These are phyloP conservation scores for Pelargonium myrrhifolium DNA, from an alignment of 441 rosid species.

Conservation along the genomic window DNA sequence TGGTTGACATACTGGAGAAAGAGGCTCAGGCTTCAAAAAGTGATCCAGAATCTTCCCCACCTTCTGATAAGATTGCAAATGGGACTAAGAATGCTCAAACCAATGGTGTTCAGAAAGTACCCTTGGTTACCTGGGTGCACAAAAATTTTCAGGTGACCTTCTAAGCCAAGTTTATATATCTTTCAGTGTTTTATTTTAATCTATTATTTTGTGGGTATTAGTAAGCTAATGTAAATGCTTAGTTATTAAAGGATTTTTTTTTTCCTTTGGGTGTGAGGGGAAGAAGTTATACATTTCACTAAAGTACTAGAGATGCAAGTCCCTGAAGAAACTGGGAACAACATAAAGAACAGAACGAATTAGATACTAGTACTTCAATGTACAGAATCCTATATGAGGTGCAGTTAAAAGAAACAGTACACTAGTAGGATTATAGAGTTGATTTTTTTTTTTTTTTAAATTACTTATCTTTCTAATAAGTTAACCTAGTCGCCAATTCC, in stretches of 20 bases:
- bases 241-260: neutral
- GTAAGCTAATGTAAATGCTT: neutral
- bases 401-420: neutral
- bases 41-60: slow-evolving; percentile 60
- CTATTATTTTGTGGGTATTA: neutral
- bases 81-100: slow-evolving; percentile 48
- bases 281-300: neutral
- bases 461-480: neutral
- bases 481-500: neutral
- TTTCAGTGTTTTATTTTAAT: neutral
- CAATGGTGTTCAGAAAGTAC: slow-evolving; percentile 69
- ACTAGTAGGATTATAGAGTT: neutral
- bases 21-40: slow-evolving; percentile 69
- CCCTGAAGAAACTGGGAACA: neutral
- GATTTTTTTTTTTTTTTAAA: neutral
- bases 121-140: slow-evolving; percentile 91
- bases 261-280: neutral
- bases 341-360: neutral
- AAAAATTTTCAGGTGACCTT: slow-evolving; percentile 73
- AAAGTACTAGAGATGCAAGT: neutral
- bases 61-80: slow-evolving; percentile 67
- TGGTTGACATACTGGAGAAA: slow-evolving; percentile 87
- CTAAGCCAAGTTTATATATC: neutral
- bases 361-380: neutral
- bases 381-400: no score